phyloP scores from a whole-genome alignment of 2,329 filamentous ascomycete genomes.

The Tolypocladium paradoxum region DNA sequence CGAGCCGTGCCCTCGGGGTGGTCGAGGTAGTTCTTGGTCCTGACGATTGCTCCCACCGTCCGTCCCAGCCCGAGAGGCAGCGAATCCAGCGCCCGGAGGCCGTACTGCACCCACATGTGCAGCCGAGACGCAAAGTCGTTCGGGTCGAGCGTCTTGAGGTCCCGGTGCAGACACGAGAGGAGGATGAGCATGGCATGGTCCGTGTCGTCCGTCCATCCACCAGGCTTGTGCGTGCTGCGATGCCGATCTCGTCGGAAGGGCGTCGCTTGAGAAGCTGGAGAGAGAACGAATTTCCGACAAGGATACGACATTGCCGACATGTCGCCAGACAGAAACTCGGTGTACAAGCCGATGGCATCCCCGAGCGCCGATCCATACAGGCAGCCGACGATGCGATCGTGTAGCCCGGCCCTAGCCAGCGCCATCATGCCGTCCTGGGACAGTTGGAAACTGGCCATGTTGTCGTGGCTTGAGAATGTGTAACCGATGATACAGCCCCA shows the following conservation, averaged over 20 bases:
- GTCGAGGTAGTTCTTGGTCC: constrained; percentile 23
- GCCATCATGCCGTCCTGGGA: constrained; percentile 7
- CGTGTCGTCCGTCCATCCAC: constrained; percentile 44
- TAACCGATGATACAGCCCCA: too few species aligned
- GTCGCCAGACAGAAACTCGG: constrained; percentile 34
- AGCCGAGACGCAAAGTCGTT: constrained; percentile 34
- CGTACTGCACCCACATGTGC: constrained; percentile 34
- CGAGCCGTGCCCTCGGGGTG: constrained; percentile 29
- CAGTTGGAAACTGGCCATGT: constrained; percentile 2
- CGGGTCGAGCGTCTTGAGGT: constrained; percentile 23
- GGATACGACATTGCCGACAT: constrained; percentile 25
- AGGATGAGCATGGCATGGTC: constrained; percentile 40
- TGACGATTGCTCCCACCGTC: constrained; percentile 34
- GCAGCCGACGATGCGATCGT: constrained; percentile 30
- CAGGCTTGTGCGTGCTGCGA: constrained; percentile 27
- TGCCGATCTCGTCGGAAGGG: constrained; percentile 33
- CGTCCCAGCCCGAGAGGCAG: constrained; percentile 36
- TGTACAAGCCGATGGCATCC: constrained; percentile 43
- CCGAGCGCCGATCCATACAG: constrained; percentile 41
- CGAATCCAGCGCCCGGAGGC: constrained; percentile 33
- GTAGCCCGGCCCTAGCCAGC: constrained; percentile 12
- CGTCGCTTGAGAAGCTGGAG: constrained; percentile 23
- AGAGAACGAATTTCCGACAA: constrained; percentile 26
- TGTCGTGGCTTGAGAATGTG: too few species aligned
- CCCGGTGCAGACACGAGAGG: constrained; percentile 34